A percentile compares a stretch with the other conserved stretches of the same genome.
These are phyloP conservation scores for Coniophora puteana DNA, from an alignment of 1,284 basidiomycete genomes.

Conservation along the genomic window DNA sequence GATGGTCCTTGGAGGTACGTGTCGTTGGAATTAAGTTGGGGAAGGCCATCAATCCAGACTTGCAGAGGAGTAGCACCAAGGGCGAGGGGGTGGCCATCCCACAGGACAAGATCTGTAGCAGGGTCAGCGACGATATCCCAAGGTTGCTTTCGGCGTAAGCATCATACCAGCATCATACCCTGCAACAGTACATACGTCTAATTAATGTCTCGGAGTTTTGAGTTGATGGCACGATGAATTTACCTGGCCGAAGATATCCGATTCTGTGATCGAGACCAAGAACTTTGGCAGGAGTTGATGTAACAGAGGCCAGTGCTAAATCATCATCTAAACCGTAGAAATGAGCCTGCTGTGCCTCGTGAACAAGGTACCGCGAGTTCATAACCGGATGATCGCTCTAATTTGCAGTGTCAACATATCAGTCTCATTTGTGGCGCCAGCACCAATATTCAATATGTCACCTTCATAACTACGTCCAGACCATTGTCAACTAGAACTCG, in stretches of 20 bases:
- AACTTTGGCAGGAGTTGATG: slow-evolving; percentile 71
- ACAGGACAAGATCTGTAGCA: slow-evolving; percentile 54
- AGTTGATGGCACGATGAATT: slow-evolving; percentile 28
- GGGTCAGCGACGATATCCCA: slow-evolving; percentile 5
- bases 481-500: slow-evolving; percentile 75
- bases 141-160: not conserved
- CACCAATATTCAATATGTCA: slow-evolving; percentile 16
- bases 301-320: slow-evolving; percentile 71
- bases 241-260: slow-evolving; percentile 67
- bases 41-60: slow-evolving; percentile 70
- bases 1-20: slow-evolving; percentile 39
- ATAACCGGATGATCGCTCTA: slow-evolving; percentile 74
- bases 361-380: slow-evolving; percentile 76
- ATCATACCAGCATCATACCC: slow-evolving; percentile 22
- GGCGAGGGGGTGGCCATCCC: slow-evolving; percentile 77
- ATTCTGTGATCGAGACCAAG: slow-evolving; percentile 82
- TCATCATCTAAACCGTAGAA: slow-evolving; percentile 64
- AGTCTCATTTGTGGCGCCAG: not conserved
- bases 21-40: slow-evolving; percentile 50
- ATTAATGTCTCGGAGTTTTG: not conserved
- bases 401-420: not conserved
- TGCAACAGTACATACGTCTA: slow-evolving; percentile 12
- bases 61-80: slow-evolving; percentile 71
- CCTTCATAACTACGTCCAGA: slow-evolving; percentile 78
- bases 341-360: slow-evolving; percentile 87